phyloP scores from a whole-genome alignment of 768 basidiomycete genomes.

The Phaeolepiota aurea region DNA sequence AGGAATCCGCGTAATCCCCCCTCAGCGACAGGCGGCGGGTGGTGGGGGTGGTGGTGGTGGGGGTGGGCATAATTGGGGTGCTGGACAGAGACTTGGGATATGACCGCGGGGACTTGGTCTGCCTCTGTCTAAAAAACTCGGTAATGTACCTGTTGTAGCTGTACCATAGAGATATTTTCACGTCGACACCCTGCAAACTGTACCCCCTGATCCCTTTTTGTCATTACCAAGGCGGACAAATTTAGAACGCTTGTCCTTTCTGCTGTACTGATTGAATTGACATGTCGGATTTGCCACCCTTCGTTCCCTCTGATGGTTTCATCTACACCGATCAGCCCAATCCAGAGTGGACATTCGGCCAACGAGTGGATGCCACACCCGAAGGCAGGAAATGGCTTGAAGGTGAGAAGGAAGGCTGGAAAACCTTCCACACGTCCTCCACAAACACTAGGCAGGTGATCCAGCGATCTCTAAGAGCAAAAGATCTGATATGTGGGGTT shows the following conservation, averaged over 20 bases:
- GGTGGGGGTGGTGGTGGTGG: slow-evolving; percentile 7
- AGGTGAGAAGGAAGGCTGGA: slow-evolving; percentile 32
- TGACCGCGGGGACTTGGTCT: too few species aligned
- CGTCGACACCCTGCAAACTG: too few species aligned
- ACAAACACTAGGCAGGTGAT: slow-evolving; percentile 23
- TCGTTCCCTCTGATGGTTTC: slow-evolving; percentile 14
- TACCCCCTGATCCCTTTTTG: too few species aligned
- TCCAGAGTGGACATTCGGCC: slow-evolving; percentile 29
- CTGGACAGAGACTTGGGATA: slow-evolving; percentile 33
- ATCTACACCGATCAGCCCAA: slow-evolving; percentile 25
- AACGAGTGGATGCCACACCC: slow-evolving; percentile 20
- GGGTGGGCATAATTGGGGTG: slow-evolving; percentile 39
- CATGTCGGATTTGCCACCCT: slow-evolving; percentile 11
- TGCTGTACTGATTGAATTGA: too few species aligned
- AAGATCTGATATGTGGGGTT: neutral
- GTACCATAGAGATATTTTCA: too few species aligned
- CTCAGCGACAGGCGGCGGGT: slow-evolving; percentile 22
- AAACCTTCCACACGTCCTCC: slow-evolving; percentile 22
- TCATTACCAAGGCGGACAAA: too few species aligned
- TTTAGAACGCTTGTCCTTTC: too few species aligned
- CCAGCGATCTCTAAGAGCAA: neutral
- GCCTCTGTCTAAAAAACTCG: too few species aligned
- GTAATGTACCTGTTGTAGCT: too few species aligned
- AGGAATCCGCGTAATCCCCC: slow-evolving; percentile 55
- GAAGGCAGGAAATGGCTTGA: slow-evolving; percentile 34